Base-by-base conservation (phyloP, 2,329 filamentous ascomycete species). In the Pseudogymnoascus sp. region DNA sequence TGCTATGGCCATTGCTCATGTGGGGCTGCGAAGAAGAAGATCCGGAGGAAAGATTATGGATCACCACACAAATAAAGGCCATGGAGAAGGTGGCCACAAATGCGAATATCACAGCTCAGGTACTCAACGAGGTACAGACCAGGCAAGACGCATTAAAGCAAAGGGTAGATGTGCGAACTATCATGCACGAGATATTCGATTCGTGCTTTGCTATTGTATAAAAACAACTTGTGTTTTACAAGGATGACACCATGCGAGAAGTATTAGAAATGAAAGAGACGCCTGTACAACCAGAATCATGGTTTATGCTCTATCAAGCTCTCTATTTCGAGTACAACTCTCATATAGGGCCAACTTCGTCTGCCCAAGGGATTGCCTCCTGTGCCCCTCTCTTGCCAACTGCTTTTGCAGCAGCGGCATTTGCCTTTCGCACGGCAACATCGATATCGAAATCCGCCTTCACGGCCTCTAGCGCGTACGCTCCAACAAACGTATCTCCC, bases 1-100 rank as follows among this genome's bases (percentile, higher is more conserved):
- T 84, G 75, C 74, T 85, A 4, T 85, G 82, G 83, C 82, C 82
- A 1, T 70, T 84, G 7, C 72, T 85, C 42, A 82, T 85, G 78
- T 75, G 81, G 65, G 82, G 82, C 0, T 79, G 77, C 7, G 82
- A 85, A 68, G 82, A 83, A 65, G 78, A 82, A n/a, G 77, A 80
- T 56, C 42, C 70, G 0, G 74, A 75, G 4, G 79, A 83, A 67
- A 74, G 80, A 56, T 70, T 67, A 5, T 83, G 82, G 82, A 83
- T 85, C 62, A 74, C 77, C 31, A 71, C 75, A 5, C 77, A 80
- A 63, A 82, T 85, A 17, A 72, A 75, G 7, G 70, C 73, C 11
- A 80, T 81, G 77, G 76, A 79, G 64, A 75, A 75, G 60, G 77
- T 80, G 3, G 76, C 77, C 0, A 74, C 75, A 17, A 78, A 80